phyloP scores from a whole-genome alignment of 169 alveolate genomes.

The Plasmodium vinckei region DNA sequence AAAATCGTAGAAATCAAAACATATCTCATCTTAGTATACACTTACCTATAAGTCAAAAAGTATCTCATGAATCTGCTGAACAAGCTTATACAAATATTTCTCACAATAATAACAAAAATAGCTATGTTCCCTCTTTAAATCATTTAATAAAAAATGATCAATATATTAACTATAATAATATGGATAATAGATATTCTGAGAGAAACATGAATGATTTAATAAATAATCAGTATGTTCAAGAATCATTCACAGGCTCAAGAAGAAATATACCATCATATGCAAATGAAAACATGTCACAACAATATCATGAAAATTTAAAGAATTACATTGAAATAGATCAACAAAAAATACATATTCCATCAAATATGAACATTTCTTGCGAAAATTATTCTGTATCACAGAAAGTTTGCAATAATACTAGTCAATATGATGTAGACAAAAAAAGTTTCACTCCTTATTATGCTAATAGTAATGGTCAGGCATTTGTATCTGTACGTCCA shows the following conservation, averaged over 20 bases:
- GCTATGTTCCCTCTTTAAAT: background rate
- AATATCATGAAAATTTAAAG: constrained; percentile 12
- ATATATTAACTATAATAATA: constrained; percentile 1
- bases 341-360: constrained; percentile 13
- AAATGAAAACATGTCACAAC: constrained; percentile 4
- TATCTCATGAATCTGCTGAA: constrained; percentile 10
- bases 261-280: background rate
- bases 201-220: constrained; percentile 7
- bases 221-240: constrained; percentile 17
- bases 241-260: constrained; percentile 16
- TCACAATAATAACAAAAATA: constrained; percentile 13
- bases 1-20: constrained; percentile 10
- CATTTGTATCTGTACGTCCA: constrained; percentile 74
- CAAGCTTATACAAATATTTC: constrained; percentile 7
- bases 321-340: constrained; percentile 12
- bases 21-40: constrained; percentile 43
- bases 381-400: constrained; percentile 52
- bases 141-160: constrained; percentile 4
- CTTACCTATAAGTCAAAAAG: constrained; percentile 23
- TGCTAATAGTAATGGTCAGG: constrained; percentile 74
- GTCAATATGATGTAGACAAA: constrained; percentile 7
- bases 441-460: constrained; percentile 58
- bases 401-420: constrained; percentile 8
- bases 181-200: constrained; percentile 14
- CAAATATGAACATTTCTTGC: constrained; percentile 38